A percentile compares a stretch with the other conserved stretches of the same genome.
Evolutionary conservation across 2,329 filamentous ascomycete species (phyloP).

Genomic region (Chaetothyriales sp.): DNA sequence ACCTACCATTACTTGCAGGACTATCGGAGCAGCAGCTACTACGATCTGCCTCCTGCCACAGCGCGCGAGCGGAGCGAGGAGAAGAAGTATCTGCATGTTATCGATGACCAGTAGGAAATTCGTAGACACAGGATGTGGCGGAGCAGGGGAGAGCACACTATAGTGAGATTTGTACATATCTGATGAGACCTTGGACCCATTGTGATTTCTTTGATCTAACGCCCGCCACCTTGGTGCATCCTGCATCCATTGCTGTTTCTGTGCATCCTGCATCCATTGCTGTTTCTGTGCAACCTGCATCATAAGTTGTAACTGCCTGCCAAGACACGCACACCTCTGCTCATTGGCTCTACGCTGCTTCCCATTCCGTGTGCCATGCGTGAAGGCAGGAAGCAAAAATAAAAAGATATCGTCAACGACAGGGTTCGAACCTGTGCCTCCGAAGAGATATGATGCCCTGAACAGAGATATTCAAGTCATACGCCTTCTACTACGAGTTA

Average conservation of each 20-base stretch:
- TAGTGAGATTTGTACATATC: neutral
- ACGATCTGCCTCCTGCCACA: conserved; percentile 85
- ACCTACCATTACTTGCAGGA: conserved; percentile 93
- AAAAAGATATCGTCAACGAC: conserved; percentile 8
- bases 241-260: too few relatives aligned
- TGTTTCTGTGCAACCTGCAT: too few relatives aligned
- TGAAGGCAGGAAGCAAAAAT: neutral
- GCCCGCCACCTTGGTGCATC: too few relatives aligned
- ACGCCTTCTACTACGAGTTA: conserved; percentile 4
- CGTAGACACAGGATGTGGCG: neutral
- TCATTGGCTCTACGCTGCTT: too few relatives aligned
- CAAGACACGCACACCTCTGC: too few relatives aligned
- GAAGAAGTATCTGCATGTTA: conserved; percentile 90
- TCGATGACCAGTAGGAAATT: conserved; percentile 68
- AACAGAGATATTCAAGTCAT: conserved; percentile 7
- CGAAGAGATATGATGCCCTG: conserved; percentile 14
- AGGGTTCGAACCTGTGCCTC: conserved; percentile 18
- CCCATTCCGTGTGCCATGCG: neutral
- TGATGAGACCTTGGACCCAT: neutral
- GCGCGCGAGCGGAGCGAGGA: conserved; percentile 91
- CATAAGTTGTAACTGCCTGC: too few relatives aligned
- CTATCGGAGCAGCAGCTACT: conserved; percentile 77
- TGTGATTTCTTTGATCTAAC: too few relatives aligned
- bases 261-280: too few relatives aligned
- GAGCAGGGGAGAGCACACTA: neutral